A percentile compares a stretch with the other conserved stretches of the same genome.
Evolutionary conservation across 441 rosid genomes (phyloP).

Genomic region (Metrosideros polymorpha): DNA sequence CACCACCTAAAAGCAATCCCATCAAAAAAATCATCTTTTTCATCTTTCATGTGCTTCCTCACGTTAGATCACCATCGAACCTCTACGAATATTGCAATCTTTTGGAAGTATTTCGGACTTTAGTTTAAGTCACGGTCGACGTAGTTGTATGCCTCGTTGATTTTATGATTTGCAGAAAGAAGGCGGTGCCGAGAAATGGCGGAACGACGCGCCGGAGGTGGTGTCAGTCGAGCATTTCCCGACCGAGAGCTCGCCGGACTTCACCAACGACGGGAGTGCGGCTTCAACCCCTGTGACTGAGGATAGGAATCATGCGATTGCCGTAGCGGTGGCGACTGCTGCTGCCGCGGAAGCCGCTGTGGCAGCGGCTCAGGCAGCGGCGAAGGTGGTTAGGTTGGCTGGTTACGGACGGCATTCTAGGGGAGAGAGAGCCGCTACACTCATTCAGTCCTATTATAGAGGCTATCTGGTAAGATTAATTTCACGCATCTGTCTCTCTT

Average conservation of each 20-base stretch:
- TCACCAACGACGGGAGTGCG: constrained; percentile 42
- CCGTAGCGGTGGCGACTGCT: constrained; percentile 86
- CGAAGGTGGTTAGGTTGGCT: constrained; percentile 83
- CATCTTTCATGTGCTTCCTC: neutral
- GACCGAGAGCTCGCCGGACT: constrained; percentile 68
- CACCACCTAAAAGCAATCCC: neutral
- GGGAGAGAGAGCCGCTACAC: constrained; percentile 75
- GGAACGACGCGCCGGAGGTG: constrained; percentile 61
- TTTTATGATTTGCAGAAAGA: constrained; percentile 30
- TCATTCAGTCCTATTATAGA: constrained; percentile 73
- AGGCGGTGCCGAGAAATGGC: constrained; percentile 41
- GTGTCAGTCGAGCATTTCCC: constrained; percentile 83
- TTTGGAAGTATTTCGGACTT: neutral
- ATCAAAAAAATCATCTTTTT: neutral
- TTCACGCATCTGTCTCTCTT: neutral
- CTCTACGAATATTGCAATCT: neutral
- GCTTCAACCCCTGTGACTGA: constrained; percentile 38
- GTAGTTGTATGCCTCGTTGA: neutral
- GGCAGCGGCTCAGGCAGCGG: constrained; percentile 92
- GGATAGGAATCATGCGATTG: constrained; percentile 71
- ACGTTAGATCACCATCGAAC: neutral
- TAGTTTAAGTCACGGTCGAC: neutral
- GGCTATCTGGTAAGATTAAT: constrained; percentile 64
- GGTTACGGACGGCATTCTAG: constrained; percentile 62
- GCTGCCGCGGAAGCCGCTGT: constrained; percentile 93